These are phyloP conservation scores for Nectriaceae sp. DNA, from an alignment of 2,329 filamentous ascomycete species.

Conservation along the genomic window DNA sequence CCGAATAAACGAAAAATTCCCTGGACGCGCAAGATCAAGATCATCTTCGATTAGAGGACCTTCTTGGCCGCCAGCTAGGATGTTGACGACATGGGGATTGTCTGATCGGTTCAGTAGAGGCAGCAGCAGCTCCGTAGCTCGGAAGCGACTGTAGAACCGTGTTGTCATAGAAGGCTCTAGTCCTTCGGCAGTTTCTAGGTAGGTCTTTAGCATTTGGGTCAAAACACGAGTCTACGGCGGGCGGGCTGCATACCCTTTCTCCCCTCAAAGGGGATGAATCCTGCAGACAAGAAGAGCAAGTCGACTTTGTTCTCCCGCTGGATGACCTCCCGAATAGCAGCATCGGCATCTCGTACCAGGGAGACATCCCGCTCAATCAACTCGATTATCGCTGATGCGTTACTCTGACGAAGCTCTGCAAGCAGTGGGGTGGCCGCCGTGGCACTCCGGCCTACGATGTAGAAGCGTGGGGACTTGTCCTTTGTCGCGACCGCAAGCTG, in stretches of 20 bases:
- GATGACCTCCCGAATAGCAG: conserved; percentile 45
- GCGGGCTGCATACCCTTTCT: conserved; percentile 12
- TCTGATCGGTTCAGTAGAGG: conserved; percentile 47
- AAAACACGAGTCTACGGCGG: not conserved
- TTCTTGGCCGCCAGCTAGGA: conserved; percentile 54
- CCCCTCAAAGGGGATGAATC: conserved; percentile 28
- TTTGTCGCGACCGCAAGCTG: conserved; percentile 40
- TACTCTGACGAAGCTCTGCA: conserved; percentile 43
- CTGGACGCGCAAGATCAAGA: conserved; percentile 42
- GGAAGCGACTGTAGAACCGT: conserved; percentile 58
- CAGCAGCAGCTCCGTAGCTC: conserved; percentile 57
- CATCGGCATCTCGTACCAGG: conserved; percentile 51
- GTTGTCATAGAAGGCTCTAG: conserved; percentile 54
- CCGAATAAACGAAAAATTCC: conserved; percentile 36
- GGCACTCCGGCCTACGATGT: conserved; percentile 50
- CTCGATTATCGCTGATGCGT: conserved; percentile 42
- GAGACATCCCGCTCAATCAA: conserved; percentile 53
- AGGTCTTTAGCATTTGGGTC: not conserved
- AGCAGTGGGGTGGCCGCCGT: conserved; percentile 38
- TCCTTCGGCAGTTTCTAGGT: conserved; percentile 56
- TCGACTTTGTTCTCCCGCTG: conserved; percentile 45
- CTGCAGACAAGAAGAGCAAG: conserved; percentile 45
- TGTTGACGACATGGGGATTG: conserved; percentile 49
- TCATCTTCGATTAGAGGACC: conserved; percentile 46
- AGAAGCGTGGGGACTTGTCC: conserved; percentile 42